Percentiles rank a stretch among this genome's conserved stretches.
Evolutionary conservation across 192 early-diverging fungal genomes (phyloP).

Genomic region (Coemansia aciculifera): DNA sequence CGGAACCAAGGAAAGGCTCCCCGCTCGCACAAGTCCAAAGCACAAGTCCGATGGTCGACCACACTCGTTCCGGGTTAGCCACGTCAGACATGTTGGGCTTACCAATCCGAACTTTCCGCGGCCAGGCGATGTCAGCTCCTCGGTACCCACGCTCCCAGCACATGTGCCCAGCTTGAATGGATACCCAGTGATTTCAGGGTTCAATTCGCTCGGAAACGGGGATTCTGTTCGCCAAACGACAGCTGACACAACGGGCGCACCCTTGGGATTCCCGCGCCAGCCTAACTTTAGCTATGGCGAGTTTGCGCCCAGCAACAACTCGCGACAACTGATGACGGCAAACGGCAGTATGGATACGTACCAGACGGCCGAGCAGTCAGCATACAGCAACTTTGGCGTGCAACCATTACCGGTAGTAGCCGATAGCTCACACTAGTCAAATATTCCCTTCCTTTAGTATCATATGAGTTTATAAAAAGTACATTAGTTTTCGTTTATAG

Average conservation of each 20-base stretch:
- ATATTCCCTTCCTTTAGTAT: background rate
- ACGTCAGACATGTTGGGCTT: constrained; percentile 40
- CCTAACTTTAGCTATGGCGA: constrained; percentile 43
- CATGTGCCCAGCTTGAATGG: constrained; percentile 33
- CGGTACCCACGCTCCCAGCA: constrained; percentile 25
- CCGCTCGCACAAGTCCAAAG: background rate
- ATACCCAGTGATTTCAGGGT: constrained; percentile 35
- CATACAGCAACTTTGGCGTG: constrained; percentile 8
- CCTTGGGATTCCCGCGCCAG: constrained; percentile 21
- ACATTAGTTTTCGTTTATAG: background rate
- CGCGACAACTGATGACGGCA: constrained; percentile 16
- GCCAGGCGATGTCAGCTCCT: constrained; percentile 23
- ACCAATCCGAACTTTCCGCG: constrained; percentile 32
- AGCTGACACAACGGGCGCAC: background rate
- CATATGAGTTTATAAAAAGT: background rate
- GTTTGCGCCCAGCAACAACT: constrained; percentile 28
- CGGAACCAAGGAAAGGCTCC: constrained; percentile 2
- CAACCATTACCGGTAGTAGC: constrained; percentile 6
- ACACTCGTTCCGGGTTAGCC: constrained; percentile 45
- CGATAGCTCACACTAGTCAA: background rate
- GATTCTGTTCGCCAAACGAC: constrained; percentile 4
- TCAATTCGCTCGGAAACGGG: constrained; percentile 6
- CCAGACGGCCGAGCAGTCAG: constrained; percentile 44
- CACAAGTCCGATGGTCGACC: constrained; percentile 27
- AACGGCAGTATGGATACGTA: constrained; percentile 46